A percentile compares a stretch with the other conserved stretches of the same genome.
phyloP scores from a whole-genome alignment of 2,329 filamentous ascomycete genomes.

The Triangularia setosa region DNA sequence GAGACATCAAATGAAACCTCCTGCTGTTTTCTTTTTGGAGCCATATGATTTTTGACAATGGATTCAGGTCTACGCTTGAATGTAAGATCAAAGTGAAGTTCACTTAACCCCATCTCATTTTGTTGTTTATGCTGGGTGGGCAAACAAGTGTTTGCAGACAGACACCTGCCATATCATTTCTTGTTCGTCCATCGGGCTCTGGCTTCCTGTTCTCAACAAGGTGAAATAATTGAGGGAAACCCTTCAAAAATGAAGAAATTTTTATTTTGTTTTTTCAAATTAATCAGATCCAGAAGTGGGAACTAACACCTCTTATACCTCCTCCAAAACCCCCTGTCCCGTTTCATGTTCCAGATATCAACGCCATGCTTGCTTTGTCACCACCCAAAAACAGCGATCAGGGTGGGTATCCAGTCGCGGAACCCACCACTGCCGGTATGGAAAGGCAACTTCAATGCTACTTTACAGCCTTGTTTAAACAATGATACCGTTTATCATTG shows the following conservation, averaged over 20 bases:
- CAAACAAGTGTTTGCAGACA: too few relatives aligned
- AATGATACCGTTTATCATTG: not conserved
- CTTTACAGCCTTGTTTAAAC: slow-evolving; percentile 1
- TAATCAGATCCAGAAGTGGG: not conserved
- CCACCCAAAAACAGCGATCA: slow-evolving; percentile 13
- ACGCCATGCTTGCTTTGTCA: not conserved
- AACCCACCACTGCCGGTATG: slow-evolving; percentile 16
- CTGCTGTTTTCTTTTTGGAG: not conserved
- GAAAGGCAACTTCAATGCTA: slow-evolving; percentile 9
- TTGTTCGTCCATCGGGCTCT: too few relatives aligned
- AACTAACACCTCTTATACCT: not conserved
- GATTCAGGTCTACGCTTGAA: not conserved
- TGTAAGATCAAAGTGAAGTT: too few relatives aligned
- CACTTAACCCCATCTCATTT: too few relatives aligned
- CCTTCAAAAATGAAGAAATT: too few relatives aligned
- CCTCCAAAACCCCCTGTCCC: not conserved
- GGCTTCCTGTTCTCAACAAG: too few relatives aligned
- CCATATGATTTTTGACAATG: not conserved
- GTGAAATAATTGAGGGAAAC: too few relatives aligned
- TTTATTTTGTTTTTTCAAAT: too few relatives aligned
- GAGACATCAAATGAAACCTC: not conserved
- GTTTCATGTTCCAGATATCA: slow-evolving; percentile 7
- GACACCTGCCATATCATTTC: too few relatives aligned
- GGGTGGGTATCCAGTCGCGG: slow-evolving; percentile 13
- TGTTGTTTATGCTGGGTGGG: too few relatives aligned